Evolutionary conservation across 2,329 filamentous ascomycete species (phyloP).

Genomic region (Metarhizium brunneum): DNA sequence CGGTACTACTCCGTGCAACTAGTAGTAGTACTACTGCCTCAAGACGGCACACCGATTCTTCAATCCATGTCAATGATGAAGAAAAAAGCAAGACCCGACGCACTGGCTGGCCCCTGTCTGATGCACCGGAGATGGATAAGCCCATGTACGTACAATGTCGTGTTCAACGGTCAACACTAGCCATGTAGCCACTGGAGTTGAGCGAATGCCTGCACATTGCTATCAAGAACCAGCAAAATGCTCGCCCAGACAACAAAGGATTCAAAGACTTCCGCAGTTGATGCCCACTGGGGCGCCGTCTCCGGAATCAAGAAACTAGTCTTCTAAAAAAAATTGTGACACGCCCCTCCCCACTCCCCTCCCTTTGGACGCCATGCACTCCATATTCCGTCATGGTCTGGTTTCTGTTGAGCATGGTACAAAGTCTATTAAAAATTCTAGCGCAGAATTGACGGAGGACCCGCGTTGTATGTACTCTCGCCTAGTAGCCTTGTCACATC

Average conservation of each 20-base stretch:
- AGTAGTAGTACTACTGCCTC: no score
- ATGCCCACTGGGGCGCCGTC: neutral
- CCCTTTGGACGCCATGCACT: neutral
- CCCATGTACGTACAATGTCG: neutral
- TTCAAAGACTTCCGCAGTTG: neutral
- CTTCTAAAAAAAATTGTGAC: neutral
- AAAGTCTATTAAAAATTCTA: neutral
- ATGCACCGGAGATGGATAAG: constrained; percentile 1
- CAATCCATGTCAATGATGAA: constrained; percentile 1
- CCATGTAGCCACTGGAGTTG: neutral
- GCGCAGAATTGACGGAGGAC: neutral
- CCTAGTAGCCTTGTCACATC: neutral
- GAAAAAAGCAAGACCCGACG: constrained; percentile 8
- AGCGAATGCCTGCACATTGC: neutral
- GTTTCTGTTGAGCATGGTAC: neutral
- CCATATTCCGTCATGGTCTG: neutral
- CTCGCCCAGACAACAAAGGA: neutral
- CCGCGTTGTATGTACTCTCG: neutral
- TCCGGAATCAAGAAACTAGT: neutral
- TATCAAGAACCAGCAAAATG: neutral
- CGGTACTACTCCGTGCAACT: neutral
- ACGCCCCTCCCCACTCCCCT: neutral
- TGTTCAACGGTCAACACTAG: neutral
- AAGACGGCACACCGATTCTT: neutral
- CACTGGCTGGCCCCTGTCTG: constrained; percentile 7